These are phyloP conservation scores for Mallotus japonicus DNA, from an alignment of 441 rosid species.

Conservation along the genomic window DNA sequence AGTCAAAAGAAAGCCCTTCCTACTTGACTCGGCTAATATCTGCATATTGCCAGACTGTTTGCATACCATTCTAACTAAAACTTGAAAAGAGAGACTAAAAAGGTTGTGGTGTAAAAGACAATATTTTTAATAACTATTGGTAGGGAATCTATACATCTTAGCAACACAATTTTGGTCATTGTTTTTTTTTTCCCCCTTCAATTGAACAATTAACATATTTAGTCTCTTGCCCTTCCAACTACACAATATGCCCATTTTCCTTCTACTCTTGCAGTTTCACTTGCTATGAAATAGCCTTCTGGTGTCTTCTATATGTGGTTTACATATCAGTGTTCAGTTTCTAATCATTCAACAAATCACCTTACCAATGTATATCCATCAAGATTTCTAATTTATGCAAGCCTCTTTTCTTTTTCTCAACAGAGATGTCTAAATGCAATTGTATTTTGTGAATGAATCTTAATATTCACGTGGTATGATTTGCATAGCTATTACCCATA, in stretches of 20 bases:
- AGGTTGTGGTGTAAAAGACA: neutral
- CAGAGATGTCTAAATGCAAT: neutral
- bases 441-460: neutral
- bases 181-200: neutral
- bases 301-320: neutral
- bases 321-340: neutral
- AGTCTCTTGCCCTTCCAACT: too few species aligned
- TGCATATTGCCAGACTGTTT: neutral
- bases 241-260: neutral
- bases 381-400: conserved; percentile 3
- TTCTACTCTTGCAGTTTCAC: neutral
- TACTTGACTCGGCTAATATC: neutral
- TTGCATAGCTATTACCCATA: neutral
- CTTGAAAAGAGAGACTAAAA: neutral
- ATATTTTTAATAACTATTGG: neutral
- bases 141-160: neutral
- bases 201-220: neutral
- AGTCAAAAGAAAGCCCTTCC: neutral
- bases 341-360: neutral
- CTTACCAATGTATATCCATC: neutral
- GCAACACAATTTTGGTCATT: neutral
- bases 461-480: neutral
- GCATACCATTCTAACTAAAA: neutral
- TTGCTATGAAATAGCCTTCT: neutral
- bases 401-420: neutral